Evolutionary conservation across 1,284 basidiomycete species (phyloP), one percentile per base, ranked within the genome.

Genomic region (Irpex sp.): DNA sequence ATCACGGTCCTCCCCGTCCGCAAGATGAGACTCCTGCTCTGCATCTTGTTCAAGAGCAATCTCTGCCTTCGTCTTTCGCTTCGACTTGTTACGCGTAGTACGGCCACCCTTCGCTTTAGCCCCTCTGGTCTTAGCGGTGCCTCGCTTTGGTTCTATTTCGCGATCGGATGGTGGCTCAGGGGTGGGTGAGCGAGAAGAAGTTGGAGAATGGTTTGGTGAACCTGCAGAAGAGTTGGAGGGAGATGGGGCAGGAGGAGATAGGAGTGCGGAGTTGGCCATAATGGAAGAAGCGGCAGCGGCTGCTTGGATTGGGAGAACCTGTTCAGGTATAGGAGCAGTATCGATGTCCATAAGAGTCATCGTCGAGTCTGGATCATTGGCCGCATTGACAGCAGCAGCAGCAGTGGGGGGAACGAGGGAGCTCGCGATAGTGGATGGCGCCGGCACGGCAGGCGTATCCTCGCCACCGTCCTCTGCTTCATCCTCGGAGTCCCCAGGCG

Each of bases 221-320:
- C 60, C 61, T 15, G 65, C 64, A 2, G 70, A 70, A 4, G 73
- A 72, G 8, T 70, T 66, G 15, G 78, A 75, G 3, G 77, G 72
- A 0, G 70, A 68, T 1, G 71, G 75, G 1, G 77, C 75, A 13
- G 77, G 71, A 1, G 77, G 75, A n/a, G 75, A 74, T 26, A 83
- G 70, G 55, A 82, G 72, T 19, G 73, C 69, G 2, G 79, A 75
- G n/a, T 79, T 79, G 2, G 80, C 82, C 79, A 83, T 83, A 61
- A 84, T 83, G 7, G 81, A 83, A 5, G 79, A 79, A 11, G 78
- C 76, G 0, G 80, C 80, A 0, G 78, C 77, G 0, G 78, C 78
- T 7, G 76, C 74, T 35, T 74, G 74, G 55, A 79, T 75, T 35
- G 81, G 78, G 0, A 77, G 75, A 21, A 78, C 72, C n/a, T 76